Evolutionary conservation across 2,329 filamentous ascomycete species (phyloP), one percentile per base, ranked within the genome.

Genomic region (Dothiorella sarmentorum): DNA sequence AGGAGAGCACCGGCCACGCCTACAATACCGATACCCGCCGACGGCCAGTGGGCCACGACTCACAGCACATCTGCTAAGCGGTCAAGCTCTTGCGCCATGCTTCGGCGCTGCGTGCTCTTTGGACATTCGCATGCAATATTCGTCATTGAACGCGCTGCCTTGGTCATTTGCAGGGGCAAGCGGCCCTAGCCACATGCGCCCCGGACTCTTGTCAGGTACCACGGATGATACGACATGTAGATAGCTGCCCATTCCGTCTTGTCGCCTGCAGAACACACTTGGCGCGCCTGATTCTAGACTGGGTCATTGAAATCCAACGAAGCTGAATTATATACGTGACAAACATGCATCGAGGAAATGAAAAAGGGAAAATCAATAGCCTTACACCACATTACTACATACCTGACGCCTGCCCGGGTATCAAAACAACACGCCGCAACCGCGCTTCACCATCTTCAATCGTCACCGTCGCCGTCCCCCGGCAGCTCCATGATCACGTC

Each of bases 401-500:
- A 26, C 56, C 56, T 58, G 56, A 58, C 56, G 56, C 56, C 56
- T 49, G 56, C 43, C 56, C 56, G 56, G 56, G 45, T 59, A 59
- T 59, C 57, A 59, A 59, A 44, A 53, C 45, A 52, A 29, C 18
- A 27, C 43, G 11, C 47, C 45, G 18, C 47, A 24, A 22, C 17
- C 26, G 5, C 22, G 33, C 33, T 17, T n/a, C n/a, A n/a, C n/a
- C 31, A 40, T n/a, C 13, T 20, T 51, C 24, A 58, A 31, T 51
- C 56, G 18, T 33, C 56, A n/a, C 33, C 43, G 9, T 31, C 47
- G 20, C 66, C 83, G 68, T 88, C 86, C 58, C 87, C 84, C 0
- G 88, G 86, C 63, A 91, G 71, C 58, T 81, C 78, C 31, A 82
- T 80, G 66, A 96, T 82, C 18, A 90, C 88, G 15, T 78, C 78